Evolutionary conservation across 2,329 filamentous ascomycete genomes (phyloP).

Genomic region (Ceratocystis eucalypticola): DNA sequence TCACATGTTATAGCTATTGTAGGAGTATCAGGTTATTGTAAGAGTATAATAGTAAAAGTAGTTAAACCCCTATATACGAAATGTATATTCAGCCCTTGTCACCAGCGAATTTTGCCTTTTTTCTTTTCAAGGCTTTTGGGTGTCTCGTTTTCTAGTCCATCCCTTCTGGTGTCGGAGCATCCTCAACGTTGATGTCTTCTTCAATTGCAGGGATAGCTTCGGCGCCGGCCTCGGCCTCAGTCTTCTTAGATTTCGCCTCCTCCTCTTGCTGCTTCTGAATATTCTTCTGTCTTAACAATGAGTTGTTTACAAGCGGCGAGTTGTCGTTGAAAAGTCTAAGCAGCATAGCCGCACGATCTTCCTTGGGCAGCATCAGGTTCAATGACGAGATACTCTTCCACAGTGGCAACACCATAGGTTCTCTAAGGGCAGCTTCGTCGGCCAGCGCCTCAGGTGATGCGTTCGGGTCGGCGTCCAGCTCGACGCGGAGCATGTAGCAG

Average conservation of each 20-base stretch:
- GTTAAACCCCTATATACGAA: constrained; percentile 11
- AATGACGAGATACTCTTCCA: constrained; percentile 88
- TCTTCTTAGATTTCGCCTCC: constrained; percentile 23
- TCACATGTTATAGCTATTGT: not conserved
- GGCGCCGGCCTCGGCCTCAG: constrained; percentile 23
- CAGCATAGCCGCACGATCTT: constrained; percentile 85
- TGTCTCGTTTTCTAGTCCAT: constrained; percentile 6
- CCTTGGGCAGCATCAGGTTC: constrained; percentile 97
- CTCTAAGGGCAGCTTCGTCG: constrained; percentile 38
- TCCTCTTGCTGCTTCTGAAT: constrained; percentile 27
- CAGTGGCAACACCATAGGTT: constrained; percentile 77
- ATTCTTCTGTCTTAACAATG: constrained; percentile 37
- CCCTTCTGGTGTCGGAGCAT: constrained; percentile 28
- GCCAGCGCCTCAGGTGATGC: constrained; percentile 14
- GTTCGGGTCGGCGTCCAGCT: constrained; percentile 50
- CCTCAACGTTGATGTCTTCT: constrained; percentile 27
- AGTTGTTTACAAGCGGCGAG: constrained; percentile 64
- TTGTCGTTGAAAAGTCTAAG: constrained; percentile 83
- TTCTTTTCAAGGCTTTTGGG: not conserved
- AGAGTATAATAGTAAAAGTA: constrained; percentile 2
- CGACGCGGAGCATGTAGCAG: constrained; percentile 77
- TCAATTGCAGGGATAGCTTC: constrained; percentile 21
- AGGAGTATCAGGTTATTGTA: not conserved
- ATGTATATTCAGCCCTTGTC: not conserved
- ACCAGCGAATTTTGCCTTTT: not conserved